Conservation (phyloP, 441 rosid species). For the Corymbia citriodora region DNA sequence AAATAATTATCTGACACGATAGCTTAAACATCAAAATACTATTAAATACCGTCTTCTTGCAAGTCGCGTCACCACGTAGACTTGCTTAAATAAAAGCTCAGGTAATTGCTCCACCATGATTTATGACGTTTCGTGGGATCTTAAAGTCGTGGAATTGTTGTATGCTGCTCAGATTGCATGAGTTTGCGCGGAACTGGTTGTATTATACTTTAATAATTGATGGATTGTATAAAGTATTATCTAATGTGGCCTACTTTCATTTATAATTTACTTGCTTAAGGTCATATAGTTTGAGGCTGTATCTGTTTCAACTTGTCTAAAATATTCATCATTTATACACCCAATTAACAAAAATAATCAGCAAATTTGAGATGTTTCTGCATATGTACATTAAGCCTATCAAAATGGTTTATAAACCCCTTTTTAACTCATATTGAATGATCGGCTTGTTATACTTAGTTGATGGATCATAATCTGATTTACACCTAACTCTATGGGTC, state of each 20-base stretch:
- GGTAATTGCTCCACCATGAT: not conserved
- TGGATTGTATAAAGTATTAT: not conserved
- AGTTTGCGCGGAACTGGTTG: accelerated
- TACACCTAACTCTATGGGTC: not conserved
- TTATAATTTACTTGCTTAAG: not conserved
- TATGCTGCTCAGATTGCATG: too few species aligned
- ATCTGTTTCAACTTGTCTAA: not conserved
- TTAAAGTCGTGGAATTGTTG: not conserved
- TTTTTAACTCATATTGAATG: not conserved
- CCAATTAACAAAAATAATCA: not conserved
- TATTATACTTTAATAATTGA: not conserved
- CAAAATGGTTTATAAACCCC: not conserved
- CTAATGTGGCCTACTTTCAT: not conserved
- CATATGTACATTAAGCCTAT: not conserved
- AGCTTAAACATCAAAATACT: not conserved
- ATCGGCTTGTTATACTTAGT: not conserved
- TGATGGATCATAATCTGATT: not conserved
- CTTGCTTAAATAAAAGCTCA: not conserved
- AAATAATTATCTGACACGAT: not conserved
- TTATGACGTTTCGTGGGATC: not conserved
- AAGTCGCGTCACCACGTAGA: not conserved
- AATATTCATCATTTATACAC: not conserved
- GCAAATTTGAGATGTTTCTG: not conserved
- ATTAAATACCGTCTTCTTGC: not conserved
- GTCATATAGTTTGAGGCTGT: not conserved